Conservation (phyloP, 164 flowering plant genomes). For the Warburgia ugandensis region DNA sequence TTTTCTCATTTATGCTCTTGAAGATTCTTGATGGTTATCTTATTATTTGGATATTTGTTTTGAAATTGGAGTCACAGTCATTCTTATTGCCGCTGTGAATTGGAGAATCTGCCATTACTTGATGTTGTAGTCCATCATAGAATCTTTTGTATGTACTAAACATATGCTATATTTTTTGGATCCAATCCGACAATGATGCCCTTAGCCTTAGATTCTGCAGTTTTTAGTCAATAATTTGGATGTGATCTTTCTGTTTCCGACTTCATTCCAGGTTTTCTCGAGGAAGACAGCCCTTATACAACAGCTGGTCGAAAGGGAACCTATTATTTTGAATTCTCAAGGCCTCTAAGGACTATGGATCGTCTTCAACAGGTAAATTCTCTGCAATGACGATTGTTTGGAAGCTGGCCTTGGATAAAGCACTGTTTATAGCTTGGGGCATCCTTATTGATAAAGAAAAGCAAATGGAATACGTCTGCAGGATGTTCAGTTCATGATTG, state of each 20-base stretch:
- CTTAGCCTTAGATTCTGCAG: background rate
- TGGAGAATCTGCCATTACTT: no score
- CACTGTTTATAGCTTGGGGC: background rate
- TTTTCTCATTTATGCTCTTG: no score
- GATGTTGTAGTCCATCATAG: no score
- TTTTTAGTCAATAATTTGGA: no score
- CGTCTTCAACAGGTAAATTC: conserved; percentile 77
- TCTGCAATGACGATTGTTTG: background rate
- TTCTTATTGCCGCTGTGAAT: no score
- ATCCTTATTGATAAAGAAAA: background rate
- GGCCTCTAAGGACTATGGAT: conserved; percentile 95
- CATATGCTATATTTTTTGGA: no score
- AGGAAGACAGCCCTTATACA: conserved; percentile 83
- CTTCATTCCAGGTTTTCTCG: conserved; percentile 55
- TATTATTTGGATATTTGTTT: no score
- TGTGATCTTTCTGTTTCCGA: background rate
- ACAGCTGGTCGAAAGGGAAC: conserved; percentile 60
- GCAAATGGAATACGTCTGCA: conserved; percentile 23
- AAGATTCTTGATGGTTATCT: no score
- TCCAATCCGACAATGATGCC: background rate
- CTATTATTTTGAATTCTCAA: conserved; percentile 84
- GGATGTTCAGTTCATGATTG: conserved; percentile 88
- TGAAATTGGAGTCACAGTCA: no score
- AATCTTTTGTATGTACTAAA: no score
- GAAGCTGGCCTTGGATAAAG: background rate